phyloP scores from a whole-genome alignment of 1,284 basidiomycete genomes.

The Dichomitus squalens region DNA sequence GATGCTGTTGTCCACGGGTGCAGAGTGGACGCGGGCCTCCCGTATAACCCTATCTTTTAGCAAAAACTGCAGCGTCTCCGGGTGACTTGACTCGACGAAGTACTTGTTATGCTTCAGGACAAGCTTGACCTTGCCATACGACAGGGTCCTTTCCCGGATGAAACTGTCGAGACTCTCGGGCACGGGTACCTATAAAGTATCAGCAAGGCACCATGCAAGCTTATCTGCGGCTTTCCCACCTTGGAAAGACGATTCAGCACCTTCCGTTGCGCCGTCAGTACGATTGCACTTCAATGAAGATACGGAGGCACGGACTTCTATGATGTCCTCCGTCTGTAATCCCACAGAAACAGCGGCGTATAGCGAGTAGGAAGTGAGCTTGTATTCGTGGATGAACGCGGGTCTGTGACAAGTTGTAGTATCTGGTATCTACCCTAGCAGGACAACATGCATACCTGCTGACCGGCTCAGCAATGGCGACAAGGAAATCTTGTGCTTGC shows the following conservation, averaged over 20 bases:
- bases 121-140: conserved; percentile 96
- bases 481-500: conserved; percentile 97
- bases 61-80: conserved; percentile 85
- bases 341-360: conserved; percentile 99
- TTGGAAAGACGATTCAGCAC: conserved; percentile 88
- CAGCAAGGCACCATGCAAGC: conserved; percentile 3
- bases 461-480: conserved; percentile 98
- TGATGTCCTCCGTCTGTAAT: conserved; percentile 96
- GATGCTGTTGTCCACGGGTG: conserved; percentile 66
- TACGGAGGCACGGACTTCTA: conserved; percentile 72
- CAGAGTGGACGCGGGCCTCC: conserved; percentile 74
- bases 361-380: conserved; percentile 95
- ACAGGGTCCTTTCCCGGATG: conserved; percentile 89
- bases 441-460: conserved; percentile 74
- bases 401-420: conserved; percentile 60
- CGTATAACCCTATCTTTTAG: conserved; percentile 86
- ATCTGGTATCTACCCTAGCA: conserved; percentile 32
- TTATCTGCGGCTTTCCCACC: conserved; percentile 43
- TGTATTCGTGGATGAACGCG: conserved; percentile 98
- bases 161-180: conserved; percentile 82
- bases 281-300: conserved; percentile 12
- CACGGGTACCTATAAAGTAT: conserved; percentile 72
- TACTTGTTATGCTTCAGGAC: conserved; percentile 97
- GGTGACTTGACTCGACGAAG: conserved; percentile 91
- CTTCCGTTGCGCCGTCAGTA: conserved; percentile 41